Evolutionary conservation across 2,329 filamentous ascomycete species (phyloP).

Genomic region (Pleochaeta shiraiana): DNA sequence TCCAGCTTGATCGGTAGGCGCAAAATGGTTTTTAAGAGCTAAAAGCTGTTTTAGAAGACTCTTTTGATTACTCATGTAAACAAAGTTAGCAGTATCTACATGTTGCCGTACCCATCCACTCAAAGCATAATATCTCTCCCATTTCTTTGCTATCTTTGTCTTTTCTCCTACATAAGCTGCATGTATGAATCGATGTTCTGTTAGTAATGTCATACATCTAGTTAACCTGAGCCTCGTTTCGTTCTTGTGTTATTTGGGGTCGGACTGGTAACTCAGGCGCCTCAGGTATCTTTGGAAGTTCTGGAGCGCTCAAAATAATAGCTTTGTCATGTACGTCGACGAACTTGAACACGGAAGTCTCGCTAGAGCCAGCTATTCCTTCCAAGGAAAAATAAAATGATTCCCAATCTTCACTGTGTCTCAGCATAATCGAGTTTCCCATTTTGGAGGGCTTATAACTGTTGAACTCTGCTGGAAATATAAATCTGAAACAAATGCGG

Average conservation of each 20-base stretch:
- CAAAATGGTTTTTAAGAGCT: not conserved
- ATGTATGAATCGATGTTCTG: not conserved
- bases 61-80: not conserved
- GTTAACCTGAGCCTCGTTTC: not conserved
- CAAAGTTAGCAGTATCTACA: not conserved
- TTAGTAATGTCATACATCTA: not conserved
- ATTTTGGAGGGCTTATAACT: constrained; percentile 1
- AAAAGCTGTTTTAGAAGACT: not conserved
- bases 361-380: constrained; percentile 2
- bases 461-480: not conserved
- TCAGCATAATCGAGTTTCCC: not conserved
- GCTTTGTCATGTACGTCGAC: not conserved
- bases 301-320: not conserved
- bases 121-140: not conserved
- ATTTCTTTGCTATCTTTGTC: not conserved
- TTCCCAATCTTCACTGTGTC: constrained; percentile 3
- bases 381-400: constrained; percentile 3
- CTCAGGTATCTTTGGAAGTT: not conserved
- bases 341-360: not conserved
- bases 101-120: constrained; percentile 1
- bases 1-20: not conserved
- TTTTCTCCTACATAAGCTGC: not conserved
- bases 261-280: not conserved
- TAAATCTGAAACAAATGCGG: no score
- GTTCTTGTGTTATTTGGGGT: no score